Evolutionary conservation across 1,139 yeast genomes (phyloP), one percentile per base, ranked within the genome.

Genomic region (Kodamaea sp.): DNA sequence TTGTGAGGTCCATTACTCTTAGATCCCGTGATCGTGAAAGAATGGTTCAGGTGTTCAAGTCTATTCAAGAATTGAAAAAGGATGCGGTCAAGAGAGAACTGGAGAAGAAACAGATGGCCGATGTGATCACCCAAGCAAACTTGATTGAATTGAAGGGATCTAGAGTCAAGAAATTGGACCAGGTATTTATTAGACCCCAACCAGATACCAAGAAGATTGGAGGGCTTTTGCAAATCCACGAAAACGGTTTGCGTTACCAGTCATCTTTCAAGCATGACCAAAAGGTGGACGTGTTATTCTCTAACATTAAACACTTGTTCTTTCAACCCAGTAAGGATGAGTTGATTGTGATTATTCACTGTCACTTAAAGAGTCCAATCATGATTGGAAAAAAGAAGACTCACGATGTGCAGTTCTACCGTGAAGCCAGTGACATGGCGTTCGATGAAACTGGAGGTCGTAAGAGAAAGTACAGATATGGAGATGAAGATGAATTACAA

Each of bases 291-390:
- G 78, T 92, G 26, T 65, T 92, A 46, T 92, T 89, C 59, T 80
- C 89, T 40, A 92, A 92, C 62, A 86, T 94, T 51, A 88, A 90
- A 59, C 96, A 94, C 59, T 67, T 92, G 49, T 88, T 92, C 52
- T 92, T 89, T 74, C 98, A 92, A 63, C 95, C 98, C 3, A 87
- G 95, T 57, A 92, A 90, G 54, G 95, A 94, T 48, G 99, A 92
- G 62, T 70, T 94, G 57, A 82, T 90, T 59, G 97, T 92, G 31
- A 70, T 92, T 25, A 87, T 92, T 46, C 99, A 92, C 61, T 83
- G 92, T 55, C 96, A 90, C 61, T 75, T 92, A 59, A 89, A 88
- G 61, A 83, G 81, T 34, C 98, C 98, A 14, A 83, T 94, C 39
- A 83, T 92, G 80, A 85, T 92, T 57, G 98, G 97, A 45, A 92